These are phyloP conservation scores for Phoma sp. DNA, from an alignment of 2,329 filamentous ascomycete species.

Conservation along the genomic window DNA sequence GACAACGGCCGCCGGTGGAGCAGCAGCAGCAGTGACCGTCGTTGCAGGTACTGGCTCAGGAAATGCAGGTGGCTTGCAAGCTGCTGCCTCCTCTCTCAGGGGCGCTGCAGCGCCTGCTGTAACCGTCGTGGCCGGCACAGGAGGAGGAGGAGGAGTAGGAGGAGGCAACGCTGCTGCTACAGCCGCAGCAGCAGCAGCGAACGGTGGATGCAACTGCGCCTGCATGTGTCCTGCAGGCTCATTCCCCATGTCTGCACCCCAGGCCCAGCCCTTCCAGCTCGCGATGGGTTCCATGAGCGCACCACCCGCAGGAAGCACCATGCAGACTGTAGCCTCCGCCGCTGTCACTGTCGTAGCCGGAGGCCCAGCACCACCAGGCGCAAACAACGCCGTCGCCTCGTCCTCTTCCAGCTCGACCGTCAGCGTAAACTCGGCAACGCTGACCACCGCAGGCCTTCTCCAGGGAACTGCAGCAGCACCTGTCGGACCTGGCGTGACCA, in stretches of 20 bases:
- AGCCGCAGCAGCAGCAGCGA: conserved; percentile 17
- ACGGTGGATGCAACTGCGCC: conserved; percentile 36
- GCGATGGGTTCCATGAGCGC: conserved; percentile 20
- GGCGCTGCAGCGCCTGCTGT: conserved; percentile 18
- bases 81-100: conserved; percentile 11
- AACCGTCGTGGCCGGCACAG: conserved; percentile 32
- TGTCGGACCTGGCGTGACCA: conserved; percentile 25
- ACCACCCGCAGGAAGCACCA: conserved; percentile 17
- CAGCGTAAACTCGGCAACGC: conserved; percentile 30
- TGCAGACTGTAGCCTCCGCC: conserved; percentile 32
- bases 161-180: neutral
- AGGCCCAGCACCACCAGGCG: conserved; percentile 17
- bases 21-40: conserved; percentile 25
- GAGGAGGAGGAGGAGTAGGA: conserved; percentile 14
- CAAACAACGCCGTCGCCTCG: conserved; percentile 14
- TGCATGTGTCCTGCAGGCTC: conserved; percentile 38
- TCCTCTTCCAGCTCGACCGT: conserved; percentile 18
- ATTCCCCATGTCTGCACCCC: conserved; percentile 40
- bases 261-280: conserved; percentile 37
- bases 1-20: conserved; percentile 12
- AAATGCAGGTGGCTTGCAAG: conserved; percentile 6
- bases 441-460: conserved; percentile 26
- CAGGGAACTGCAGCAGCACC: conserved; percentile 23
- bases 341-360: conserved; percentile 28
- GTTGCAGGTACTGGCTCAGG: conserved; percentile 28